Percentiles rank a stretch among this genome's conserved stretches.
These are phyloP conservation scores for Oryza australiensis DNA, from an alignment of 176 grass and related monocot species.

Conservation along the genomic window DNA sequence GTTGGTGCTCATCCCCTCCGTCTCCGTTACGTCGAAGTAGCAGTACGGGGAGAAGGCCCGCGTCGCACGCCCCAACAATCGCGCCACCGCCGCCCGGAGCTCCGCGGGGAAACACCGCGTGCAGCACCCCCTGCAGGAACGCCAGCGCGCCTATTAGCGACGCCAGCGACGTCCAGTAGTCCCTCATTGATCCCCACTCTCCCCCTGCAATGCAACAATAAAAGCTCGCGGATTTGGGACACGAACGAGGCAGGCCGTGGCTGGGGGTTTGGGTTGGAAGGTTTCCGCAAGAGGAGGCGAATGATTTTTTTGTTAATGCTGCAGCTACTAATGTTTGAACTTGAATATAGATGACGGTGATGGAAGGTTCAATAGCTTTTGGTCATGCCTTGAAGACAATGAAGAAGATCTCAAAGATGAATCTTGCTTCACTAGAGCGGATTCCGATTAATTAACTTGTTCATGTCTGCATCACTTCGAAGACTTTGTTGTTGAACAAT, in stretches of 20 bases:
- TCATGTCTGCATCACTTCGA: too few species aligned
- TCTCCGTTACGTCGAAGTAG: slow-evolving; percentile 96
- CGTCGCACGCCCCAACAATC: slow-evolving; percentile 46
- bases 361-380: too few species aligned
- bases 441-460: too few species aligned
- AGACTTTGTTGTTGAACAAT: too few species aligned
- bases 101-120: slow-evolving; percentile 71
- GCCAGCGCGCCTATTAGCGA: slow-evolving; percentile 83
- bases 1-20: slow-evolving; percentile 88
- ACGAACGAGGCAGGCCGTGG: background rate
- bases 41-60: slow-evolving; percentile 64
- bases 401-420: too few species aligned
- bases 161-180: slow-evolving; percentile 78
- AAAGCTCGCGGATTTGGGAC: background rate
- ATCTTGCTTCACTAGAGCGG: too few species aligned
- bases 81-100: slow-evolving; percentile 52
- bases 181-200: slow-evolving; percentile 50
- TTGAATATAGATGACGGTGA: too few species aligned
- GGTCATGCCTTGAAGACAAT: too few species aligned
- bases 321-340: too few species aligned
- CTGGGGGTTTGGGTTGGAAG: too few species aligned
- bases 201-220: background rate
- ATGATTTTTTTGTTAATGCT: too few species aligned
- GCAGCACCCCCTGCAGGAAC: slow-evolving; percentile 63
- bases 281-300: slow-evolving; percentile 11